Conservation (phyloP, 2,329 filamentous ascomycete genomes). For the Trichothecium roseum region DNA sequence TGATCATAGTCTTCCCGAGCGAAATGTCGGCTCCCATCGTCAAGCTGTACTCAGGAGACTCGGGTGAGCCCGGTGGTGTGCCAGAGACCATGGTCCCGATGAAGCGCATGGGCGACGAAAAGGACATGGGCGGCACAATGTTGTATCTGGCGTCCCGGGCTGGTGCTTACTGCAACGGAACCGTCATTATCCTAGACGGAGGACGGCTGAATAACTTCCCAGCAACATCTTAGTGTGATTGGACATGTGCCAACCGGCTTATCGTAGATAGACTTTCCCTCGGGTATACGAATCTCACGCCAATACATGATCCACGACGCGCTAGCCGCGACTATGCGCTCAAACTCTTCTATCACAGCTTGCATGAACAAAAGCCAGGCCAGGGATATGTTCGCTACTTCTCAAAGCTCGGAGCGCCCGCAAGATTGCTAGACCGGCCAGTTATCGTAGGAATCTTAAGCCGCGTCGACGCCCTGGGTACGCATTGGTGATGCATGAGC, state of each 20-base stretch:
- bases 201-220: conserved; percentile 48
- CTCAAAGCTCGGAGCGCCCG: too few species aligned
- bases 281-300: too few species aligned
- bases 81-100: conserved; percentile 40
- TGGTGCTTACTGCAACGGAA: conserved; percentile 57
- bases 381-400: too few species aligned
- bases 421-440: too few species aligned
- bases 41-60: conserved; percentile 22
- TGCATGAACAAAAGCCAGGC: too few species aligned
- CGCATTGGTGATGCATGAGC: too few species aligned
- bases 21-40: conserved; percentile 48
- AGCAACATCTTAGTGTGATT: not conserved
- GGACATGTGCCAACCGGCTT: not conserved
- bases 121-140: conserved; percentile 53
- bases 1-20: conserved; percentile 44
- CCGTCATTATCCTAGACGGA: conserved; percentile 51
- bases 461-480: too few species aligned
- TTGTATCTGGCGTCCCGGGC: conserved; percentile 55
- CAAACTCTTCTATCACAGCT: too few species aligned
- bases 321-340: too few species aligned
- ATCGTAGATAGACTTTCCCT: not conserved
- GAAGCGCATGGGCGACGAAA: conserved; percentile 47
- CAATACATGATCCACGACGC: too few species aligned
- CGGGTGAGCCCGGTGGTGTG: conserved; percentile 18
- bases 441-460: too few species aligned